These are phyloP conservation scores for Aspergillus carlsbadensis DNA, from an alignment of 495 filamentous ascomycete species.

Conservation along the genomic window DNA sequence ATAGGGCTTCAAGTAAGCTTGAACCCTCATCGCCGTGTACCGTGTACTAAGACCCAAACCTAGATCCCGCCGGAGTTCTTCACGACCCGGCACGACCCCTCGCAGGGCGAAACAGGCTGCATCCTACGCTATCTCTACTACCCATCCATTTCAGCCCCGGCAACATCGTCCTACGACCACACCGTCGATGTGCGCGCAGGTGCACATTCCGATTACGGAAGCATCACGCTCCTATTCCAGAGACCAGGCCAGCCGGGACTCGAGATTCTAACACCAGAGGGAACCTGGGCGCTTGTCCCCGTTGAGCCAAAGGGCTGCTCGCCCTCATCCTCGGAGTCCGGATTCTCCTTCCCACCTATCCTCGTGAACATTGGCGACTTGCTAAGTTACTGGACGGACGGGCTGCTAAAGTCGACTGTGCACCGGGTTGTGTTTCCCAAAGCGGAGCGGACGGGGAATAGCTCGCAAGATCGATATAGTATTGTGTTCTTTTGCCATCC, in stretches of 20 bases:
- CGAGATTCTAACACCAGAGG: constrained; percentile 68
- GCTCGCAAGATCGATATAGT: constrained; percentile 73
- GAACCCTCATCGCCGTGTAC: no score
- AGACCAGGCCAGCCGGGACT: constrained; percentile 79
- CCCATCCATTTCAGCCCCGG: constrained; percentile 53
- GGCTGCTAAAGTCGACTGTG: constrained; percentile 78
- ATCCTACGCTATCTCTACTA: constrained; percentile 84
- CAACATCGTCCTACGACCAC: constrained; percentile 44
- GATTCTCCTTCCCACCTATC: constrained; percentile 67
- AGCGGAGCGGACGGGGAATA: constrained; percentile 35
- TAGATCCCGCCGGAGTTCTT: constrained; percentile 66
- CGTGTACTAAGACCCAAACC: not conserved
- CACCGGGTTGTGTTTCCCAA: constrained; percentile 83
- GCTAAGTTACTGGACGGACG: constrained; percentile 88
- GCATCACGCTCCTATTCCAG: constrained; percentile 73
- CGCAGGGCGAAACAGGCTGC: constrained; percentile 61
- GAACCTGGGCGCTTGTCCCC: constrained; percentile 45
- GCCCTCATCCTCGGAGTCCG: constrained; percentile 19
- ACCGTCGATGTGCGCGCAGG: constrained; percentile 61
- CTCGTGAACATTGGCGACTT: constrained; percentile 92
- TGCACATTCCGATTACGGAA: constrained; percentile 67
- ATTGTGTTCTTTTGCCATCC: constrained; percentile 95
- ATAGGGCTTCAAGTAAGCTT: constrained; percentile 63
- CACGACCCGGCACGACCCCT: constrained; percentile 64
- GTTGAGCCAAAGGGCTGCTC: constrained; percentile 29